Evolutionary conservation across 2,329 filamentous ascomycete species (phyloP), one percentile per base, ranked within the genome.

Genomic region (Colletotrichum somersetense): DNA sequence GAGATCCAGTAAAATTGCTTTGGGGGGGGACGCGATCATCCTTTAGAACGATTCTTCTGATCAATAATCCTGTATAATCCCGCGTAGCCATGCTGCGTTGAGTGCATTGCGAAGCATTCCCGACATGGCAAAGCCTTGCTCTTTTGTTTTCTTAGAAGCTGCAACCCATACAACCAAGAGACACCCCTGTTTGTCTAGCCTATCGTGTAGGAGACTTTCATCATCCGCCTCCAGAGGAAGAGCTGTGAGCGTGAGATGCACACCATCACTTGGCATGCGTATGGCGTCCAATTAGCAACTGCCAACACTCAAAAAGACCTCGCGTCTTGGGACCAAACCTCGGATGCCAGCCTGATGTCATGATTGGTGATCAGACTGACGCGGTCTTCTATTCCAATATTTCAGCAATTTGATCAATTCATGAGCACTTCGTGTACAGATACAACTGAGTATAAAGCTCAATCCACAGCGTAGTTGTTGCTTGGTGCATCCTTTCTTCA

Each of bases 381-480:
- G 23, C 8, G 30, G 50, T 23, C 50, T 52, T 3, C 2, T 30
- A 3, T 18, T 30, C 12, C 8, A 14, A 16, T 16, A 12, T 52
- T 52, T n/a, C 5, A 8, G 14, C 23, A 8, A 1, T 30, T 30
- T 18, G 1, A 4, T 14, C 5, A 52, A 5, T 52, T 18, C 14
- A 18, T 52, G 50, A 8, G 6, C 50, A 2, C 26, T 30, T 53
- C 7, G 1, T 18, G 7, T 0, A 18, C 14, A 10, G 14, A 18
- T 5, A 53, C 1, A 33, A 18, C 26, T 16, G 3, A 3, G 20
- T 53, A 53, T 33, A 18, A 53, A 33, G 7, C 16, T 14, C 23
- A 0, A 0, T 1, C 18, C 10, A 7, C 8, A 1, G 14, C 3
- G 18, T 18, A 33, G 1, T 11, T 33, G 6, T 10, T 26, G 2